Percentiles rank a stretch among this genome's conserved stretches.
Conservation (phyloP, 371 early-diverging fungal species). For the Dinochytrium kinnereticum region DNA sequence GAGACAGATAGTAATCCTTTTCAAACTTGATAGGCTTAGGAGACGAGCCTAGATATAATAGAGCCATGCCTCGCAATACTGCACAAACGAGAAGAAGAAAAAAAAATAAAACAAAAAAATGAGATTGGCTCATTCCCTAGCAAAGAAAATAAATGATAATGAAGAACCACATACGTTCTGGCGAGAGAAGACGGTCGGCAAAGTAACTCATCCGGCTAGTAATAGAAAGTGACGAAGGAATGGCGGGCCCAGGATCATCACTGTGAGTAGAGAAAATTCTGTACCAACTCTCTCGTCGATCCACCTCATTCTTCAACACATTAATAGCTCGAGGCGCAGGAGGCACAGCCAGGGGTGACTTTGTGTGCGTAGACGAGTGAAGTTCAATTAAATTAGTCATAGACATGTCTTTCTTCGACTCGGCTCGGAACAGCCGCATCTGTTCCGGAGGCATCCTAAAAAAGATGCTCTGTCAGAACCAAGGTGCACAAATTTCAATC, state of each 20-base stretch:
- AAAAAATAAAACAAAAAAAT: neutral
- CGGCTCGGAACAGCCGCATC: slow-evolving; percentile 67
- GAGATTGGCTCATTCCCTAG: neutral
- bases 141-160: neutral
- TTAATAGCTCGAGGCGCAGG: slow-evolving; percentile 52
- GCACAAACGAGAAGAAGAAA: slow-evolving; percentile 30
- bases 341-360: slow-evolving; percentile 40
- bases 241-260: slow-evolving; percentile 37
- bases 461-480: neutral
- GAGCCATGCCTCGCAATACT: slow-evolving; percentile 85
- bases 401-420: slow-evolving; percentile 49
- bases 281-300: slow-evolving; percentile 50
- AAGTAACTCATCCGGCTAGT: slow-evolving; percentile 87
- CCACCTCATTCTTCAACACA: slow-evolving; percentile 48
- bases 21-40: slow-evolving; percentile 74
- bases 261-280: slow-evolving; percentile 25
- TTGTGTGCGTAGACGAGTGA: slow-evolving; percentile 19
- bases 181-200: slow-evolving; percentile 78
- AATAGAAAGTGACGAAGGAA: slow-evolving; percentile 68
- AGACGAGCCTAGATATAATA: slow-evolving; percentile 88
- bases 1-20: slow-evolving; percentile 83
- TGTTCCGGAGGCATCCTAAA: slow-evolving; percentile 72
- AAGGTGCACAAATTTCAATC: neutral
- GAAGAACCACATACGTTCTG: slow-evolving; percentile 65
- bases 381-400: slow-evolving; percentile 28